Percentiles rank a stretch among this genome's conserved stretches.
These are phyloP conservation scores for Apiospora saccharicola DNA, from an alignment of 2,329 filamentous ascomycete species.

Conservation along the genomic window DNA sequence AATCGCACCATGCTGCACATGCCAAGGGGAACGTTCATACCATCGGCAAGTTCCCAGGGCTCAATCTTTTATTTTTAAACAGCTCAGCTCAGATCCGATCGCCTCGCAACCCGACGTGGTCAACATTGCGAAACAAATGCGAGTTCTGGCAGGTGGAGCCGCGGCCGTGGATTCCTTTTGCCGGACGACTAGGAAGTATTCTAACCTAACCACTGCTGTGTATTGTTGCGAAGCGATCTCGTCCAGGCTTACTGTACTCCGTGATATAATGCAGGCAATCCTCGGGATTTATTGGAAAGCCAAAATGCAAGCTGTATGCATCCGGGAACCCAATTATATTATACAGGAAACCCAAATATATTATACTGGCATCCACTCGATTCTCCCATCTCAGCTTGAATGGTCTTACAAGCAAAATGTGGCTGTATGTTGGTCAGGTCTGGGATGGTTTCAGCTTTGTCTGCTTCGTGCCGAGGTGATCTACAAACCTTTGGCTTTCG, in stretches of 20 bases:
- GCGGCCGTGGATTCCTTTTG: too few relatives aligned
- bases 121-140: not conserved
- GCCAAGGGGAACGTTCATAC: not conserved
- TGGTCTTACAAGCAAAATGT: not conserved
- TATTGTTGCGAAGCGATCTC: not conserved
- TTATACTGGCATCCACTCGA: too few relatives aligned
- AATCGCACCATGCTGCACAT: not conserved
- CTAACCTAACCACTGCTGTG: not conserved
- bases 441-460: not conserved
- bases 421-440: not conserved
- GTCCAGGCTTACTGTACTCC: not conserved
- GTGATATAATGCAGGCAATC: not conserved
- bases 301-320: not conserved
- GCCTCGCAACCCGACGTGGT: not conserved
- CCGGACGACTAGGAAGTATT: not conserved
- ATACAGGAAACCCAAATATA: not conserved
- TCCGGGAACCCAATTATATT: not conserved
- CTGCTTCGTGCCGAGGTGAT: not conserved
- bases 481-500: not conserved
- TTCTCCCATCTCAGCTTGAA: not conserved
- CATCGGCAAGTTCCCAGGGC: not conserved
- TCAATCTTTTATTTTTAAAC: not conserved
- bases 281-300: not conserved
- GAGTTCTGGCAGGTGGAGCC: slow-evolving; percentile 1
- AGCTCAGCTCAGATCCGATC: not conserved